These are phyloP conservation scores for Rhazya stricta DNA, from an alignment of 257 asterid genomes.

Conservation along the genomic window DNA sequence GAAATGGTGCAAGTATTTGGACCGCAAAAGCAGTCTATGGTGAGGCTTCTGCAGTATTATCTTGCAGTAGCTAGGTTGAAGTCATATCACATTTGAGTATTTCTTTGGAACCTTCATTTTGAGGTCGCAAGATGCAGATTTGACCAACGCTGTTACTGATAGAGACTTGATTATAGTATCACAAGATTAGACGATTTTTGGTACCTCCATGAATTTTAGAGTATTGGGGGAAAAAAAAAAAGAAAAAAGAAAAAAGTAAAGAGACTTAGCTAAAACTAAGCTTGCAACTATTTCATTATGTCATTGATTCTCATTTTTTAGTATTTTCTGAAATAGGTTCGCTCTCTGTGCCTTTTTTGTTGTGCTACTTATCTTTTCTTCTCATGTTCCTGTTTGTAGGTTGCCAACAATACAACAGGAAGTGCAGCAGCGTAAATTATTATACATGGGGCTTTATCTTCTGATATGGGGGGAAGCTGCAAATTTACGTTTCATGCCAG, in stretches of 20 bases:
- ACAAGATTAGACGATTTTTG: neutral
- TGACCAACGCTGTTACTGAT: neutral
- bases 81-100: neutral
- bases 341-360: neutral
- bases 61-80: neutral
- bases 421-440: constrained; percentile 90
- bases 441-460: constrained; percentile 89
- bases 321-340: neutral
- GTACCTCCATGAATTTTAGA: neutral
- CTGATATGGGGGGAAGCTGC: constrained; percentile 99
- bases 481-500: constrained; percentile 97
- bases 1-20: constrained; percentile 99
- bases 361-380: constrained; percentile 4
- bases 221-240: neutral
- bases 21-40: constrained; percentile 97
- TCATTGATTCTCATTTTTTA: neutral
- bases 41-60: constrained; percentile 22
- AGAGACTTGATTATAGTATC: neutral
- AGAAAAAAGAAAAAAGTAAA: no score
- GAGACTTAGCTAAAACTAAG: neutral
- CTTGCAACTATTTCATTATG: neutral
- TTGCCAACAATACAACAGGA: constrained; percentile 97
- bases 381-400: constrained; percentile 43
- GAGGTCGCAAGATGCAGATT: neutral
- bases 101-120: neutral